phyloP scores from a whole-genome alignment of 495 filamentous ascomycete species.

The Lasiosphaeria hispida region DNA sequence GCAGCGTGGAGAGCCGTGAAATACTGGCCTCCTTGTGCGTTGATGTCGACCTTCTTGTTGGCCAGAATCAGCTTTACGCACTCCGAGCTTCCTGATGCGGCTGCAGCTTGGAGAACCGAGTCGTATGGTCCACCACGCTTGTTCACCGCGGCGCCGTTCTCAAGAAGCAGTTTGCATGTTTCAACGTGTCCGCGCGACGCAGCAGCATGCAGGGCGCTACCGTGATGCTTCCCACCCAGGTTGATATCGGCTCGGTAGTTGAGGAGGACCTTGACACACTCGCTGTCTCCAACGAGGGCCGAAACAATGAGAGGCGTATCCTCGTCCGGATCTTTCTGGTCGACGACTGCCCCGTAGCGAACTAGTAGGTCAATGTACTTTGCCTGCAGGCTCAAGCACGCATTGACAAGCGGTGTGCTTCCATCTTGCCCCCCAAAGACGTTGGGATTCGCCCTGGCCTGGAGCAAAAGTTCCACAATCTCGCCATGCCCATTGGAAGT shows the following conservation, averaged over 20 bases:
- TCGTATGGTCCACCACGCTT: slow-evolving; percentile 6
- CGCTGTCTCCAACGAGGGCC: slow-evolving; percentile 10
- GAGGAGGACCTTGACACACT: slow-evolving; percentile 15
- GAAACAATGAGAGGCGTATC: slow-evolving; percentile 13
- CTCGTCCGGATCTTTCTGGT: slow-evolving; percentile 11
- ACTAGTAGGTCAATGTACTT: slow-evolving; percentile 6
- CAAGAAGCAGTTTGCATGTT: slow-evolving; percentile 9
- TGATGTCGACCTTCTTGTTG: neutral
- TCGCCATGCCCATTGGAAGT: slow-evolving; percentile 13
- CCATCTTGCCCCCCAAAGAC: slow-evolving; percentile 9
- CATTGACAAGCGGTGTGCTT: slow-evolving; percentile 10
- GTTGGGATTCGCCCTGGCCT: slow-evolving; percentile 11
- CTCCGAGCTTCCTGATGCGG: slow-evolving; percentile 1
- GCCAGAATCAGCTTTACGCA: neutral
- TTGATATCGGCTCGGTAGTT: slow-evolving; percentile 7
- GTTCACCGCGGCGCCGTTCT: slow-evolving; percentile 4
- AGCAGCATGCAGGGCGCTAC: slow-evolving; percentile 13
- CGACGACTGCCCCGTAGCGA: neutral
- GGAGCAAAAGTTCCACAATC: slow-evolving; percentile 5
- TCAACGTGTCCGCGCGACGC: slow-evolving; percentile 8
- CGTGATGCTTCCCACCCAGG: slow-evolving; percentile 9
- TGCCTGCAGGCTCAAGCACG: slow-evolving; percentile 2
- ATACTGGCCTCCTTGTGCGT: neutral
- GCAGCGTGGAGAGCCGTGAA: slow-evolving; percentile 16
- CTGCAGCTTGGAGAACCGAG: slow-evolving; percentile 13